phyloP scores from a whole-genome alignment of 2,329 filamentous ascomycete genomes.

The Xylariomycetidae sp. region DNA sequence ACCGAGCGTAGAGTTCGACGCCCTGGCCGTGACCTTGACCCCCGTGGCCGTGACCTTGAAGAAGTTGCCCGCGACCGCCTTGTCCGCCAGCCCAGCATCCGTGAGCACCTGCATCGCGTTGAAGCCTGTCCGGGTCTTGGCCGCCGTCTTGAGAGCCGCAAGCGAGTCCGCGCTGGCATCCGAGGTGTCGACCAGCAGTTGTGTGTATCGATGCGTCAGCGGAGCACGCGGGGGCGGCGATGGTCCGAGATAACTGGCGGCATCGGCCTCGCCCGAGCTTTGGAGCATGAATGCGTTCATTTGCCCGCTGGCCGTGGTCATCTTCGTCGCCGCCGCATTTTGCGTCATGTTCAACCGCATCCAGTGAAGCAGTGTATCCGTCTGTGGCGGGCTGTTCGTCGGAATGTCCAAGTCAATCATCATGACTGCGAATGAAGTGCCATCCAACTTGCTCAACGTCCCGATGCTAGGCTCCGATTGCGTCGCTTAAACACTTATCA shows the following conservation, averaged over 20 bases:
- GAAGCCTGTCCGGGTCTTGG: slow-evolving; percentile 20
- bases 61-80: slow-evolving; percentile 29
- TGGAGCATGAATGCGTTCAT: slow-evolving; percentile 16
- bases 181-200: slow-evolving; percentile 27
- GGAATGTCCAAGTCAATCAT: slow-evolving; percentile 44
- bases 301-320: slow-evolving; percentile 18
- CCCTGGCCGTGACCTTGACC: neutral
- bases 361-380: slow-evolving; percentile 37
- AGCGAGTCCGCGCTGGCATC: slow-evolving; percentile 16
- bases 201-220: slow-evolving; percentile 25
- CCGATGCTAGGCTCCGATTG: slow-evolving; percentile 29
- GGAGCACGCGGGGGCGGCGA: slow-evolving; percentile 23
- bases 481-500: slow-evolving; percentile 23
- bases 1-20: slow-evolving; percentile 9
- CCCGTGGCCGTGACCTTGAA: slow-evolving; percentile 29
- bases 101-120: slow-evolving; percentile 18
- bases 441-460: slow-evolving; percentile 31
- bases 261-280: slow-evolving; percentile 15
- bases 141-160: slow-evolving; percentile 19
- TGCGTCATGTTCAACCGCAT: slow-evolving; percentile 33
- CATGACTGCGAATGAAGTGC: slow-evolving; percentile 34
- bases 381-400: slow-evolving; percentile 30
- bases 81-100: slow-evolving; percentile 22
- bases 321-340: slow-evolving; percentile 13
- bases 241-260: slow-evolving; percentile 21